Evolutionary conservation across 2,329 filamentous ascomycete genomes (phyloP), one percentile per base, ranked within the genome.

Genomic region (Aspergillus calidoustus): DNA sequence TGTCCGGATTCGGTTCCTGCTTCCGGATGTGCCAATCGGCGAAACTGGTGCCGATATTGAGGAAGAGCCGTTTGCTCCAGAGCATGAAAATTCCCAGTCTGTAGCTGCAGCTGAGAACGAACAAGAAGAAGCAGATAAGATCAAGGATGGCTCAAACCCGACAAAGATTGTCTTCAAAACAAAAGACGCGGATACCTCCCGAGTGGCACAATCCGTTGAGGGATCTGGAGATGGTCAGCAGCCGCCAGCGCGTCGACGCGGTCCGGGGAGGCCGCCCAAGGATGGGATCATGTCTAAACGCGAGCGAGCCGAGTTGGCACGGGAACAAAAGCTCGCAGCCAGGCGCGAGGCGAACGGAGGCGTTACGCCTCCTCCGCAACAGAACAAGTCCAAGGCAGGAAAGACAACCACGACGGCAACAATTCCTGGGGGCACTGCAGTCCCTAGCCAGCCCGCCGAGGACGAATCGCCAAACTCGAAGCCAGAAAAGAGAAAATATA

Each of bases 251-350:
- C 74, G 76, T 51, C 77, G 77, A 51, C 75, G 80, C 51, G 87
- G 87, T 49, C 87, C 87, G 57, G 87, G 87, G 56, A 80, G 87
- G 54, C 87, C 87, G 48, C 87, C 87, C 9, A 89, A 89, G 76
- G 86, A 89, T 69, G 87, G 87, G 22, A 83, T 89, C 69, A 87
- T 89, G 81, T 89, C 87, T 4, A 89, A 88, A 69, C 83, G 87
- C 53, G 86, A 89, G 71, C 78, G 83, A 62, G 82, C 83, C 25
- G 80, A 84, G 65, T 76, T 85, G 67, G 81, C 83, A 59, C 82
- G 82, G 64, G 81, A 84, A 60, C 79, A 80, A 60, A 86, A 85
- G 67, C 74, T 84, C 63, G 79, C 79, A 47, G 79, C 79, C 25
- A 79, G 76, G 61, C 77, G 79, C 38, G 78, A 82, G 66, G 77